Conservation (phyloP, 2,329 filamentous ascomycete species). For the Talaromyces pinophilus region DNA sequence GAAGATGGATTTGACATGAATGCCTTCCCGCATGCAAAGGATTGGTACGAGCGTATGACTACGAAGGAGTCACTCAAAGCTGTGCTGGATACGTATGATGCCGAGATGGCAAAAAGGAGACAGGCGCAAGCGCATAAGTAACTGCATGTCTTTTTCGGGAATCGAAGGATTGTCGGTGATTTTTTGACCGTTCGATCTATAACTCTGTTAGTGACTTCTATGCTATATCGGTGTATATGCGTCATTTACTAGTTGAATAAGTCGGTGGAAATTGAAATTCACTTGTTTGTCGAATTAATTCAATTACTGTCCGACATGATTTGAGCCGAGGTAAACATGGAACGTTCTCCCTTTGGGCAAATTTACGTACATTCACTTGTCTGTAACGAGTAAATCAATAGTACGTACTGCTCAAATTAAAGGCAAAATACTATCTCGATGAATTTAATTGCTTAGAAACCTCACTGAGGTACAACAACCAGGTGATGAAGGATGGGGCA, state of each 20-base stretch:
- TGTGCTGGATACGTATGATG: not conserved
- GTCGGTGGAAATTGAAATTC: not conserved
- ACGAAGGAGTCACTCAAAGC: slow-evolving; percentile 7
- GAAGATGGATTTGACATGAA: slow-evolving; percentile 1
- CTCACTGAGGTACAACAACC: not conserved
- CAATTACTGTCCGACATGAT: not conserved
- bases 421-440: not conserved
- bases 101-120: not conserved
- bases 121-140: not conserved
- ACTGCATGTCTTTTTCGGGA: not conserved
- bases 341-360: not conserved
- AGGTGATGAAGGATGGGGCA: not conserved
- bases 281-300: not conserved
- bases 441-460: no score
- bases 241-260: not conserved
- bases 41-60: slow-evolving; percentile 14
- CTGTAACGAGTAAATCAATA: not conserved
- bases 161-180: not conserved
- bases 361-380: not conserved
- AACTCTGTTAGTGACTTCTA: not conserved
- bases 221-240: not conserved
- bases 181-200: not conserved
- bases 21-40: slow-evolving; percentile 12
- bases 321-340: not conserved
- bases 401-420: not conserved